Percentiles rank a stretch among this genome's conserved stretches.
Evolutionary conservation across 176 grass and related monocot species (phyloP).

Genomic region (Carex parvula): DNA sequence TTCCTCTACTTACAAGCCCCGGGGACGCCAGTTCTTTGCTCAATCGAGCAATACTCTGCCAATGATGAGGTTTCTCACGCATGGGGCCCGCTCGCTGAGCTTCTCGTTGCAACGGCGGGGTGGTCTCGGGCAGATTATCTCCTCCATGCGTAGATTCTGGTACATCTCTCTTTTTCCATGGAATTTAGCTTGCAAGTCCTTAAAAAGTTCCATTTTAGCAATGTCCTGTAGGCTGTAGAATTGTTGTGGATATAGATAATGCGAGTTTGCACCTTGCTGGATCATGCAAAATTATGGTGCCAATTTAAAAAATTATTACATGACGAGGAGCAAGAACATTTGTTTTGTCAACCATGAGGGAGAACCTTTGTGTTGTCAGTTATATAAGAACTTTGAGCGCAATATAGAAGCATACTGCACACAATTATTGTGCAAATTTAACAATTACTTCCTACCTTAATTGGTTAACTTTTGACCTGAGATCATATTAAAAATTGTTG

Average conservation of each 20-base stretch:
- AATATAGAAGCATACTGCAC: background rate
- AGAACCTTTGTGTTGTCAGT: background rate
- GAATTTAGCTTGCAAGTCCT: background rate
- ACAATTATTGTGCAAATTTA: background rate
- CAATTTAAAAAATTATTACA: background rate
- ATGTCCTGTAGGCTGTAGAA: background rate
- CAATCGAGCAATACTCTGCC: background rate
- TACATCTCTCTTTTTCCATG: background rate
- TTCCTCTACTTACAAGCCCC: conserved; percentile 2
- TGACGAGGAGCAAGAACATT: background rate
- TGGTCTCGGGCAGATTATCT: background rate
- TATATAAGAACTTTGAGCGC: background rate
- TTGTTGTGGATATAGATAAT: background rate
- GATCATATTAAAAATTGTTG: background rate
- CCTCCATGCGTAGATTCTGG: conserved; percentile 16
- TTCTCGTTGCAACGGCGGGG: conserved; percentile 19
- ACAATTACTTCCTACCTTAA: background rate
- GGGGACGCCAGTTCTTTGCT: background rate
- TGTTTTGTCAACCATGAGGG: background rate
- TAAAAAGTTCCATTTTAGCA: background rate
- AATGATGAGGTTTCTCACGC: conserved; percentile 7
- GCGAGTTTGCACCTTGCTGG: background rate
- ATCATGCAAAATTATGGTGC: background rate
- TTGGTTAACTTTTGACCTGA: background rate
- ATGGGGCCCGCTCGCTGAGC: background rate